Base-by-base conservation (phyloP, 192 early-diverging fungal genomes). In the Blastocladiella britannica region DNA sequence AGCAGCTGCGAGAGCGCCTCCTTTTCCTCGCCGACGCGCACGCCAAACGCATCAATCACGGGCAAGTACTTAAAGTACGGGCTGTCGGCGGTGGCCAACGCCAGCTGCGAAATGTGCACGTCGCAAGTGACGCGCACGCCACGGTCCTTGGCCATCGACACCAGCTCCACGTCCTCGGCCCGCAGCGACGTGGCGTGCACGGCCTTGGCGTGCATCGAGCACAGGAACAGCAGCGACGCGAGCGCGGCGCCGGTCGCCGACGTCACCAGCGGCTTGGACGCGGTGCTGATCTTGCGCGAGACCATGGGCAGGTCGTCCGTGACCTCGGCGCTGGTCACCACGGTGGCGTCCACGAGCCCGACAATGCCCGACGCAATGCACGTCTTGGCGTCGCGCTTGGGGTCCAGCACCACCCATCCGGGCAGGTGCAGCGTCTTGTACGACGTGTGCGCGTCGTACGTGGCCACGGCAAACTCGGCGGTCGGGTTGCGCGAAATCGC, bases 121-220 rank as follows among this genome's bases (percentile, higher is more conserved):
- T 96, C 94, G 72, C 92, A 98, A 5, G 90, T 91, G 51, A 93
- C 87, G 26, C 69, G 60, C 12, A 90, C 68, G 7, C 86, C 90
- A 55, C 87, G 86, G 27, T 88, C 78, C 69, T 91, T 93, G 61
- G 76, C 80, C 61, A 93, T 77, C 20, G 71, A 70, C 52, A 98
- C 87, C 58, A 98, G 75, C 8, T 73, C 77, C 54, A 98, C 73
- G 58, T 98, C 94, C 26, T 85, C 83, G 30, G 76, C 77, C 27
- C 71, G 72, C 20, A 98, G 82, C 52, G 84, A 78, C 28, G 94
- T 87, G 31, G 94, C 72, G 71, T 98, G 94, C 28, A 98, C 69
- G n/a, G 83, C 60, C 51, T 89, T 78, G 60, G 76, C 72, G 63
- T 90, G 80, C 58, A 94, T 68, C 58, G 78, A 85, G 29, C 88